A percentile compares a stretch with the other conserved stretches of the same genome.
Evolutionary conservation across 345 rosid species (phyloP).

Genomic region (Dipteronia dyeriana): DNA sequence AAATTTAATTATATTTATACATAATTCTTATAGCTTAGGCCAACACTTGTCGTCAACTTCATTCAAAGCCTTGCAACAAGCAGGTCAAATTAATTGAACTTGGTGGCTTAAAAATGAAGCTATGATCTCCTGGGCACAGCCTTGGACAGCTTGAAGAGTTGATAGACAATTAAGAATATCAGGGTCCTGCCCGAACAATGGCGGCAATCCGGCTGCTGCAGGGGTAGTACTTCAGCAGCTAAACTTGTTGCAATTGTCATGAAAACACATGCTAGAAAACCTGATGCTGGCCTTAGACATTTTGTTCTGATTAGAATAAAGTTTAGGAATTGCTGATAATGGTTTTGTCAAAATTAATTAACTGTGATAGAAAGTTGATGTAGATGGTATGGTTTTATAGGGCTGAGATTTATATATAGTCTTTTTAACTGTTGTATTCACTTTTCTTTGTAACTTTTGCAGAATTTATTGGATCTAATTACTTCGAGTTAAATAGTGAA

Average conservation of each 20-base stretch:
- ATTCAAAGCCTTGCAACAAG: conserved; percentile 16
- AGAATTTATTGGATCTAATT: neutral
- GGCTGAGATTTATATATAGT: neutral
- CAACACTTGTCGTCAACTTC: neutral
- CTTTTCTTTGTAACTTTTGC: neutral
- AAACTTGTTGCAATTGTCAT: neutral
- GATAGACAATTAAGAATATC: neutral
- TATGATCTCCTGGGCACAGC: neutral
- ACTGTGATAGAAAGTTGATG: neutral
- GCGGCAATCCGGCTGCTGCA: neutral
- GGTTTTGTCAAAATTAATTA: too few species aligned
- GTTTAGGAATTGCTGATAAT: too few species aligned
- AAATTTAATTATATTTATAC: too few species aligned
- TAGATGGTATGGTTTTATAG: neutral
- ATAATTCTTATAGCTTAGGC: too few species aligned
- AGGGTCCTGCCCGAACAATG: neutral
- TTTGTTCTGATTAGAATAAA: neutral
- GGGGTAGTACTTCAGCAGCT: neutral
- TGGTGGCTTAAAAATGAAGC: neutral
- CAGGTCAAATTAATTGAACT: neutral
- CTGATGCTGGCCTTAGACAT: neutral
- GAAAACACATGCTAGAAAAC: neutral
- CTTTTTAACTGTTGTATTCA: neutral
- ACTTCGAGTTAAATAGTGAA: neutral
- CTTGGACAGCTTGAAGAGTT: neutral